phyloP scores from a whole-genome alignment of 2,329 filamentous ascomycete species.

The Ceratocystis cubensis region DNA sequence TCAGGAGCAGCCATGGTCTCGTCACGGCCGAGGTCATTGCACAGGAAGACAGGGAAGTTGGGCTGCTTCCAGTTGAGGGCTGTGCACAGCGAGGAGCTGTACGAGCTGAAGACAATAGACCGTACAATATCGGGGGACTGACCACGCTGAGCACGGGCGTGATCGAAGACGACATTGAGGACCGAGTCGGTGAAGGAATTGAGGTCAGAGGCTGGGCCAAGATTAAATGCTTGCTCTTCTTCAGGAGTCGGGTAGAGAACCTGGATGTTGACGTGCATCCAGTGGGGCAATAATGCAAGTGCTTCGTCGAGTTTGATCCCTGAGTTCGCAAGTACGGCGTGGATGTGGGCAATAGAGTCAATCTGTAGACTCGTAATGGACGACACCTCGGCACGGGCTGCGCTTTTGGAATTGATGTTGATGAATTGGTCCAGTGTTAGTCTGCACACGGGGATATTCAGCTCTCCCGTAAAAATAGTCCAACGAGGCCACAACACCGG shows the following conservation, averaged over 20 bases:
- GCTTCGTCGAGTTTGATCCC: slow-evolving; percentile 72
- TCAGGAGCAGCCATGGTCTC: slow-evolving; percentile 29
- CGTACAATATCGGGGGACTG: slow-evolving; percentile 61
- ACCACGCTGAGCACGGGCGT: slow-evolving; percentile 56
- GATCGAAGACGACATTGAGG: slow-evolving; percentile 76
- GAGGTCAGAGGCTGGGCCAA: slow-evolving; percentile 67
- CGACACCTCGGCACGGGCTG: slow-evolving; percentile 34
- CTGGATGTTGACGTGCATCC: slow-evolving; percentile 84
- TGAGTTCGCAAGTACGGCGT: slow-evolving; percentile 58
- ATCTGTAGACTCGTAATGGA: slow-evolving; percentile 36
- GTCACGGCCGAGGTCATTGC: slow-evolving; percentile 68
- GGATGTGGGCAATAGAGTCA: slow-evolving; percentile 50
- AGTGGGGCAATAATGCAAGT: slow-evolving; percentile 58
- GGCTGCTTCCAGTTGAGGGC: slow-evolving; percentile 99
- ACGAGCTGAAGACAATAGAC: slow-evolving; percentile 88
- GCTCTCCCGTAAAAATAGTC: slow-evolving; percentile 60
- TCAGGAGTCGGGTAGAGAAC: slow-evolving; percentile 68
- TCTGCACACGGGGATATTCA: slow-evolving; percentile 71
- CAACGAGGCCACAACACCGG: slow-evolving; percentile 82
- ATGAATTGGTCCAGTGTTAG: slow-evolving; percentile 63
- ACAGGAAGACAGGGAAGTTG: slow-evolving; percentile 91
- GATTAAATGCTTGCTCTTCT: slow-evolving; percentile 56
- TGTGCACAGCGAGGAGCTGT: slow-evolving; percentile 79
- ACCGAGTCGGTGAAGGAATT: slow-evolving; percentile 79
- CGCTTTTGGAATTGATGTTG: slow-evolving; percentile 35